Evolutionary conservation across 495 filamentous ascomycete species (phyloP).

Genomic region (Lasiosphaeria ovina): DNA sequence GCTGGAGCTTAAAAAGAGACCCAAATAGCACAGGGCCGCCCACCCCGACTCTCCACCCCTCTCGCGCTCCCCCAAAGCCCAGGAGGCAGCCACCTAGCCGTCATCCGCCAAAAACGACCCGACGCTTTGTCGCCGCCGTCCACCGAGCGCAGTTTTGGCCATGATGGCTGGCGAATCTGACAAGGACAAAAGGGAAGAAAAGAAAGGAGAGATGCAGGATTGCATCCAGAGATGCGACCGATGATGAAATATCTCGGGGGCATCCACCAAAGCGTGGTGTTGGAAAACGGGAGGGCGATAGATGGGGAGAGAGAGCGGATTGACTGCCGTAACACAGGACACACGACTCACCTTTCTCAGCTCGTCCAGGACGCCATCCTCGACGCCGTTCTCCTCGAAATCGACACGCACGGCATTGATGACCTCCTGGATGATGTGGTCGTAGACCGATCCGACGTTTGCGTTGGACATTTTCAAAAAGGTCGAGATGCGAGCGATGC

Average conservation of each 20-base stretch:
- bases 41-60: constrained; percentile 47
- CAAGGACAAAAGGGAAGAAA: not conserved
- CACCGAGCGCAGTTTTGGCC: too few species aligned
- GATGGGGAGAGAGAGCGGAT: not conserved
- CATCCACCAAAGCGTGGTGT: too few species aligned
- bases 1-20: constrained; percentile 45
- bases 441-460: constrained; percentile 71
- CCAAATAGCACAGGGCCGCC: constrained; percentile 57
- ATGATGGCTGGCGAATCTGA: not conserved
- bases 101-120: constrained; percentile 11
- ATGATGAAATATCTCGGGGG: not conserved
- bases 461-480: constrained; percentile 51
- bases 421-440: constrained; percentile 87
- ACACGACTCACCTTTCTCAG: constrained; percentile 68
- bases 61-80: constrained; percentile 20
- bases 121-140: not conserved
- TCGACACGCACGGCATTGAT: constrained; percentile 83
- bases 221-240: not conserved
- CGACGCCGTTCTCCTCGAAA: constrained; percentile 95
- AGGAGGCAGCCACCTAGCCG: constrained; percentile 19
- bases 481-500: constrained; percentile 3
- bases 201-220: not conserved
- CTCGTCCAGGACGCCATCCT: constrained; percentile 77
- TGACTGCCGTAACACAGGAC: not conserved
- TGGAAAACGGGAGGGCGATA: not conserved